Base-by-base conservation (phyloP, 1,284 basidiomycete genomes). In the Marasmius fiardii region DNA sequence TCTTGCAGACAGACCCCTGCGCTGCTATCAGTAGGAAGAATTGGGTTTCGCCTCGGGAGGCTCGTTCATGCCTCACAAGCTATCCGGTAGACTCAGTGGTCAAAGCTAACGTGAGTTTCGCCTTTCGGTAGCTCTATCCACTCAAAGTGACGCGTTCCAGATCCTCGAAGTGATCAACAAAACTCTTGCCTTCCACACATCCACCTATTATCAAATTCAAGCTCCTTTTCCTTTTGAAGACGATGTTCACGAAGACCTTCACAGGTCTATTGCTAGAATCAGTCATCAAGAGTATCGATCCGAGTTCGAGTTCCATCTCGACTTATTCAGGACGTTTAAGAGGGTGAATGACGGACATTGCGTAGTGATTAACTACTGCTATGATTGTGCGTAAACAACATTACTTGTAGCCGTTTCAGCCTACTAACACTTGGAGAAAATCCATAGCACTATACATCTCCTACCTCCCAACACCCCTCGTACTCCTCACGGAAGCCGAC, bases 151-250 rank as follows among this genome's bases (percentile, higher is more conserved):
- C 37, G 54, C 43, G 26, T 51, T 61, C 2, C 57, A 81, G 81
- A 74, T 81, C 53, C 71, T 84, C 51, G 78, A 84, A 54, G 80
- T 80, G 18, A 72, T 82, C 10, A 83, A 78, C 65, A 82, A 80
- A 67, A 82, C 81, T 0, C 69, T 84, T 28, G 75, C 78, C 16
- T 83, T 85, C 64, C 82, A 84, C 63, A 82, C 82, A 0, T 83
- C 81, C 3, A 74, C 77, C 28, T 83, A 81, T 65, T 84, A 83
- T 60, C 76, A 83, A 64, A 71, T 78, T 45, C 71, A 71, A 54
- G 81, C 81, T 4, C 81, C 82, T 1, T 64, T 68, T 47, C 82
- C 82, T 1, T 85, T 79, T 65, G 69, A 75, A n/a, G 63, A 70
- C 11, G 79, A 83, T 56, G 78, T 84, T 11, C 80, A 83, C 54